Percentiles rank a stretch among this genome's conserved stretches.
Conservation (phyloP, 139 green algal species). For the Parachlorella kessleri region DNA sequence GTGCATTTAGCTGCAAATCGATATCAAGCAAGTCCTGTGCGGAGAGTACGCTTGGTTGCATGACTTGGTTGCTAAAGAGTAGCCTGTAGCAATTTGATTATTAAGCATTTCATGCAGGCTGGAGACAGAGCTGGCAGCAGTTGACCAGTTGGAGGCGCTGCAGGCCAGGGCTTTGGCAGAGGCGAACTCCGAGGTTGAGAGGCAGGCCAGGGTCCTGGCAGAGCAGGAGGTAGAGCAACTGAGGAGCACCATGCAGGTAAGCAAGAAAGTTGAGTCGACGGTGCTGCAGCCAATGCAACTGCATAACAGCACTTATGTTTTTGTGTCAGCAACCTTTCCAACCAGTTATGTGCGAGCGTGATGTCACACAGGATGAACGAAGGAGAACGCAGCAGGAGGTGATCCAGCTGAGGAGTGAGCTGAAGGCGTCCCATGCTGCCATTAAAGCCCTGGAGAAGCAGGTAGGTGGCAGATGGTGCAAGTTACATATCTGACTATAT, state of each 20-base stretch:
- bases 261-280: no score
- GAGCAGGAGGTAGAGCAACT: conserved; percentile 3
- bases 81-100: no score
- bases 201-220: background rate
- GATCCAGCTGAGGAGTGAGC: background rate
- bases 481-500: no score
- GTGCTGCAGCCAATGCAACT: no score
- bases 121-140: conserved; percentile 13
- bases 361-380: conserved; percentile 9
- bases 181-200: background rate
- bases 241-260: background rate
- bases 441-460: conserved; percentile 11
- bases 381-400: background rate
- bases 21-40: no score
- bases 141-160: background rate
- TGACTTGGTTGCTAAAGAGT: no score
- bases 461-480: no score
- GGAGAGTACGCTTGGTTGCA: no score
- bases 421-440: conserved; percentile 1
- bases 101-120: conserved; percentile 4
- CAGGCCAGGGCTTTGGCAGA: background rate
- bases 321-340: no score
- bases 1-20: no score
- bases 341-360: no score
- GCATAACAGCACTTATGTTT: no score